Evolutionary conservation across 306 rosid genomes (phyloP), one percentile per base, ranked within the genome.

Genomic region (Ziziphus jujuba): DNA sequence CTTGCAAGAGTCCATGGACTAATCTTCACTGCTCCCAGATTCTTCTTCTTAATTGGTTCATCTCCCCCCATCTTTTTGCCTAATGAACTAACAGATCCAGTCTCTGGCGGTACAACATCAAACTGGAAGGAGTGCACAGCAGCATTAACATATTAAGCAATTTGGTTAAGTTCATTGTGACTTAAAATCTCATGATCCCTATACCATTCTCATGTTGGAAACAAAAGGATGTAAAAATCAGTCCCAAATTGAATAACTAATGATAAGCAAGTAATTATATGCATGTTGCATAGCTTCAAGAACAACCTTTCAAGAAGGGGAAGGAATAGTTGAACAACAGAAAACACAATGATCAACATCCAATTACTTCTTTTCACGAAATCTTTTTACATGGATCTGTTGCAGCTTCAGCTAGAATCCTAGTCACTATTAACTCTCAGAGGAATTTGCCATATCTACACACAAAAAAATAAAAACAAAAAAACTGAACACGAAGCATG

Each of bases 1-100:
- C 96, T 85, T n/a, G 99, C 99, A 75, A 93, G 78, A 16, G 92
- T 76, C 99, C 99, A 93, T 3, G 99, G 97, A 79, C 96, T 93
- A 50, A 93, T 93, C 89, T 84, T 93, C 69, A 93, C 96, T n/a
- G 91, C 78, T 17, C 76, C 84, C 4, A 87, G 72, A 75, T 83
- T 90, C 79, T 83, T 93, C 83, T 87, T 93, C 83, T 87, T 93
- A 3, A 55, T 64, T 1, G 81, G 78, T 59, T 85, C 96, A 52
- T 85, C 97, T 75, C 70, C 67, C 5, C 40, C 71, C 0, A 77
- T 31, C 78, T 84, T 93, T 77, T 85, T 93, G 64, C 97, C 96
- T 0, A 71, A 65, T 0, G 97, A 93, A 73, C 96, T 87, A 56
- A 86, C 92, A 28, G 99, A 93, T 33, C 82, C 96, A 8, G 89